A percentile compares a stretch with the other conserved stretches of the same genome.
Conservation (phyloP, 257 asterid genomes). For the Ocimum tenuiflorum region DNA sequence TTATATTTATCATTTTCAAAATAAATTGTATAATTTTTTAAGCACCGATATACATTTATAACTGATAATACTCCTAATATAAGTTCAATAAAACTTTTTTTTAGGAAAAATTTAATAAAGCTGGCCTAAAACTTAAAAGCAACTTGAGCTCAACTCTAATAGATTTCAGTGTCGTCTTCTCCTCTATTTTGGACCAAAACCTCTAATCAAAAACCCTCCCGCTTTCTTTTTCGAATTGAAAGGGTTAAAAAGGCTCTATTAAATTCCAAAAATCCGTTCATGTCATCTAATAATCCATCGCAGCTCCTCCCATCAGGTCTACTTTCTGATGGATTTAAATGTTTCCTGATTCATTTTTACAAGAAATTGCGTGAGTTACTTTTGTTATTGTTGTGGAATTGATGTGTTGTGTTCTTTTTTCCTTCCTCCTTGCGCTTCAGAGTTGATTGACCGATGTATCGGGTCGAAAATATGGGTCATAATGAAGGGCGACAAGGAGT, state of each 20-base stretch:
- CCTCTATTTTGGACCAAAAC: conserved; percentile 10
- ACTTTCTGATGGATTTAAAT: not conserved
- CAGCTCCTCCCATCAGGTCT: conserved; percentile 76
- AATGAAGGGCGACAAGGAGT: conserved; percentile 84
- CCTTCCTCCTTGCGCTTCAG: conserved; percentile 40
- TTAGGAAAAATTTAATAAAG: too few species aligned
- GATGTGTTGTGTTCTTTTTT: not conserved
- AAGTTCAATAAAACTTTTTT: too few species aligned
- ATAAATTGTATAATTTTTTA: too few species aligned
- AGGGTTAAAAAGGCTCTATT: too few species aligned
- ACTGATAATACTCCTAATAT: too few species aligned
- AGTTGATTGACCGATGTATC: conserved; percentile 74
- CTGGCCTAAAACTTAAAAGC: too few species aligned
- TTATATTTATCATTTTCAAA: too few species aligned
- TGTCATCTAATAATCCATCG: conserved; percentile 69
- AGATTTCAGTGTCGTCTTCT: too few species aligned
- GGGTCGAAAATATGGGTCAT: conserved; percentile 90
- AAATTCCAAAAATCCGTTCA: not conserved
- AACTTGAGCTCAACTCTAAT: too few species aligned
- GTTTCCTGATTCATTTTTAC: not conserved
- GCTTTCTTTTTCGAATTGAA: too few species aligned
- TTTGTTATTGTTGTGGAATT: not conserved
- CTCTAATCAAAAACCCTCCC: conserved; percentile 7
- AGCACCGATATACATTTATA: too few species aligned
- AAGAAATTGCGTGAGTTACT: not conserved